Evolutionary conservation across 345 rosid species (phyloP).

Genomic region (Ceriops zippeliana): DNA sequence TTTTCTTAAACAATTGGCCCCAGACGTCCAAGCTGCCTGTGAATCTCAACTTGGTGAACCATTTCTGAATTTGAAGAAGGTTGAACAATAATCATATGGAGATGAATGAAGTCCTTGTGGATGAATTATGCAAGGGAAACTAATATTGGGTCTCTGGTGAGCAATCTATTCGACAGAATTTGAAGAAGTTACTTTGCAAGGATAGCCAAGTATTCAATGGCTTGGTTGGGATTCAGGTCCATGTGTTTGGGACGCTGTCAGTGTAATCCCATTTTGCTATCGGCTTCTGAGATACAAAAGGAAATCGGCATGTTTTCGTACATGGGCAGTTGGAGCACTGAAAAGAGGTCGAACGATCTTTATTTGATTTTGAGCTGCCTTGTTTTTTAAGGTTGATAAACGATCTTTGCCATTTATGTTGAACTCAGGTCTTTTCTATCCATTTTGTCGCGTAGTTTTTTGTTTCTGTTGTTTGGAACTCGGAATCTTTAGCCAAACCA

Average conservation of each 20-base stretch:
- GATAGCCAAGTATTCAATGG: no score
- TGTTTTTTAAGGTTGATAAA: not conserved
- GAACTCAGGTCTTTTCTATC: no score
- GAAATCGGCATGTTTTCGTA: not conserved
- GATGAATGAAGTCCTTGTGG: not conserved
- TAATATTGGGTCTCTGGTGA: not conserved
- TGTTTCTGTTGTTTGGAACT: not conserved
- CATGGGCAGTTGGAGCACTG: conserved; percentile 1
- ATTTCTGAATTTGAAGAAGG: conserved; percentile 54
- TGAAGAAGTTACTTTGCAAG: not conserved
- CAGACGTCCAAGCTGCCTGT: conserved; percentile 59
- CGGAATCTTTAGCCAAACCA: not conserved
- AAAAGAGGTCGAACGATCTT: not conserved
- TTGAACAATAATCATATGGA: not conserved
- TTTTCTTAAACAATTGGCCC: conserved; percentile 54
- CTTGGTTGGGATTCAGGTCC: no score
- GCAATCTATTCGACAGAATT: not conserved
- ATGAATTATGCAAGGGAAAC: not conserved
- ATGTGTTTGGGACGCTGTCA: no score
- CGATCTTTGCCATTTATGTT: no score
- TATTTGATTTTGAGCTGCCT: not conserved
- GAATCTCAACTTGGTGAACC: conserved; percentile 63
- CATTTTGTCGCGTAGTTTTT: not conserved
- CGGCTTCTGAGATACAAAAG: not conserved
- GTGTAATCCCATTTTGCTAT: no score